phyloP scores from a whole-genome alignment of 495 filamentous ascomycete genomes.

The Neurospora sp. region DNA sequence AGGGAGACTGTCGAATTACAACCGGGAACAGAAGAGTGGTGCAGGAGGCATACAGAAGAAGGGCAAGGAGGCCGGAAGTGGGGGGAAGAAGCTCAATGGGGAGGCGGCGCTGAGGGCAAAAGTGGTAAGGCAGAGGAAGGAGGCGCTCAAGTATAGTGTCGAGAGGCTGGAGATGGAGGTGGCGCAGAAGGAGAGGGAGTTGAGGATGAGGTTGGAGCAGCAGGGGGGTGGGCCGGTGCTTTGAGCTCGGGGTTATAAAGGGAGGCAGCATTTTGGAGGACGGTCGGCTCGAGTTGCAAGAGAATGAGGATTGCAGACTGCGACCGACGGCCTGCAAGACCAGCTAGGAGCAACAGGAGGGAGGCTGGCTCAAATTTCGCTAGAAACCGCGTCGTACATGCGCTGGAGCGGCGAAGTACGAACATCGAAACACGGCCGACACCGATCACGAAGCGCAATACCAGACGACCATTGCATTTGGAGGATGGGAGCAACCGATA shows the following conservation, averaged over 20 bases:
- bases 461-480: neutral
- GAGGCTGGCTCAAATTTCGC: neutral
- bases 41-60: neutral
- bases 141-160: conserved; percentile 39
- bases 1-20: conserved; percentile 25
- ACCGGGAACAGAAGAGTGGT: neutral
- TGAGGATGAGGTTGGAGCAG: conserved; percentile 34
- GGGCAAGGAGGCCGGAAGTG: neutral
- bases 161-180: conserved; percentile 42
- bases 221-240: neutral
- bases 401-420: neutral
- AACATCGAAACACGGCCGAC: neutral
- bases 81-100: conserved; percentile 12
- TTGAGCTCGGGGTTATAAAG: neutral
- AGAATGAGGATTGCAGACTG: neutral
- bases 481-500: neutral
- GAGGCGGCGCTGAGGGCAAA: conserved; percentile 29
- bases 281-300: neutral
- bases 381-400: neutral
- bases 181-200: conserved; percentile 40
- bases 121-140: conserved; percentile 28
- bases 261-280: neutral
- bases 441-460: neutral
- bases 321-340: neutral
- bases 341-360: neutral